Base-by-base conservation (phyloP, 176 grass and related monocot species). In the Thalia dealbata region DNA sequence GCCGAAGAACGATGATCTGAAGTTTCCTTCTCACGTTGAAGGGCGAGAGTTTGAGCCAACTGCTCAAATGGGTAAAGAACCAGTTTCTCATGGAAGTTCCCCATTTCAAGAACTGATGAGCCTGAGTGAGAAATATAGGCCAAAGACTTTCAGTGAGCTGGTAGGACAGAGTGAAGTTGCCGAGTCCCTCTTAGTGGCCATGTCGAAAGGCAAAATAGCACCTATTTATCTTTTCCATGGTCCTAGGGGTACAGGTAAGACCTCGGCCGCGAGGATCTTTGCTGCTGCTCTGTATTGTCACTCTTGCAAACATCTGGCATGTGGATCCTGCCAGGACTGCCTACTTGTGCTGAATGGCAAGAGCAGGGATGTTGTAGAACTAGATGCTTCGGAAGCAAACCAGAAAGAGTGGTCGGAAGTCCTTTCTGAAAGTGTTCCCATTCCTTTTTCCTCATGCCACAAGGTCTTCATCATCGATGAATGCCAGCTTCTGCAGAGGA, bases 141-240 rank as follows among this genome's bases (percentile, higher is more conserved):
- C 92, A 1, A 96, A 50, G 65, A 81, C 67, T 35, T 96, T 92
- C 77, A 59, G 78, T 8, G 84, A 96, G 72, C 50, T 96, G 9
- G 84, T 81, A 60, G 92, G 92, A 51, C 89, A 96, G 56, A 79
- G 73, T 85, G 80, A 76, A 15, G 76, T 89, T 64, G 81, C 77
- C 30, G 79, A 87, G 79, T 87, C 93, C 52, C 84, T 97, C 67
- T 83, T 76, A 16, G 79, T 43, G 68, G 80, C 80, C 22, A 74
- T 91, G 82, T 74, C 70, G 3, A 88, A 72, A 75, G 78, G 85
- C 16, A 84, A 78, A 14, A 61, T 92, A 75, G 75, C 90, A 43
- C 87, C 89, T 14, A 73, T 97, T 35, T 97, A 92, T 78, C 83
- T 97, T 30, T 88, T 97, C 81, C 84, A 92, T 22, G 93, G 93